Base-by-base conservation (phyloP, 1,284 basidiomycete species). In the Boletus sp. region DNA sequence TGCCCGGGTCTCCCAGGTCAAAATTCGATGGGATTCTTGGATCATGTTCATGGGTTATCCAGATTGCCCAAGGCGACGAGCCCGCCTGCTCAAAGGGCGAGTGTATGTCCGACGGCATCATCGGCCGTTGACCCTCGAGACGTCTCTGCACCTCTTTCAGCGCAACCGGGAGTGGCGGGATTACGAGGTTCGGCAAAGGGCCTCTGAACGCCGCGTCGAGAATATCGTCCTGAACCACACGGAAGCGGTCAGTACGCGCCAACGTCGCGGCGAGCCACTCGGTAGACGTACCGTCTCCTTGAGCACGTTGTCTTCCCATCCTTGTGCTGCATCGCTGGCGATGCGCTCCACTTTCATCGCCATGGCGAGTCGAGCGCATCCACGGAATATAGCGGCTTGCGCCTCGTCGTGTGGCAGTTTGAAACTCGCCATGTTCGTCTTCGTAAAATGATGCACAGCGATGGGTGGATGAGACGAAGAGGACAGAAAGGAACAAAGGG, bases 81-180 rank as follows among this genome's bases (percentile, higher is more conserved):
- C 47, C 19, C 2, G 56, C 60, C 46, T 56, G 64, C 5, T 48
- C 50, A 6, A 56, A 52, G 13, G 52, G 59, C 25, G 46, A 49
- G 19, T 55, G 55, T 11, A 65, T 35, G 14, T 66, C 61, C 1
- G 55, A 57, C 6, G 57, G 61, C 5, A 27, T 19, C 43, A 65
- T n/a, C 1, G 48, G 46, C 6, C 61, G 56, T 7, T 8, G 48
- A 21, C 27, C 19, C 3, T 28, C 0, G 1, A 56, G 40, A 10
- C 19, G 21, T 3, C 38, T 43, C 11, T 59, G 47, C 11, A 59
- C 56, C 19, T 65, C 64, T 9, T 59, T 14, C 25, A 65, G 6
- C 1, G 51, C 61, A 8, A 66, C 8, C 1, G 61, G 54, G 27
- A 66, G n/a, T 0, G 64, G 60, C 0, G 55, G 64, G 21, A 65